A percentile compares a stretch with the other conserved stretches of the same genome.
Evolutionary conservation across 2,329 filamentous ascomycete species (phyloP).

Genomic region (Ophiostoma montium): DNA sequence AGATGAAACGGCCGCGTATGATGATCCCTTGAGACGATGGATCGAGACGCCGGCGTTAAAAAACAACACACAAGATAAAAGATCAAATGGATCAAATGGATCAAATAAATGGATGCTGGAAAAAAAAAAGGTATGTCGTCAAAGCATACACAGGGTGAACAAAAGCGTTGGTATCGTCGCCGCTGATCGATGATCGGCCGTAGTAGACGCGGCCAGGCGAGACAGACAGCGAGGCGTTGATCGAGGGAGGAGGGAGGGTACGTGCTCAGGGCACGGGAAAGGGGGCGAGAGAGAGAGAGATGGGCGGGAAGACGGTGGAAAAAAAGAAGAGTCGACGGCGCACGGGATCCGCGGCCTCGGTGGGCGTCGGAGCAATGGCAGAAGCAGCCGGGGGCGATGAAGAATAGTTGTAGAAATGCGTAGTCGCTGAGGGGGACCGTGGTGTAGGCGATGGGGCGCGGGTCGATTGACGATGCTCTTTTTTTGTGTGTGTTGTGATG

Average conservation of each 20-base stretch:
- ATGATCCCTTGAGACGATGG: neutral
- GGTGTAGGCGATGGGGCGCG: neutral
- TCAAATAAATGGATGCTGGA: constrained; percentile 2
- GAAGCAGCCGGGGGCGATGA: constrained; percentile 2
- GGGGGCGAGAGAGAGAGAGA: neutral
- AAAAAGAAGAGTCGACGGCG: constrained; percentile 2
- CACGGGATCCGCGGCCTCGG: constrained; percentile 10
- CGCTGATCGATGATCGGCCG: neutral
- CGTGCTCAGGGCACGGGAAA: neutral
- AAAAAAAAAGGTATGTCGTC: neutral
- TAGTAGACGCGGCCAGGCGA: neutral
- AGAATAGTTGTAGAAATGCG: constrained; percentile 3
- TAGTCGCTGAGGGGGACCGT: constrained; percentile 2
- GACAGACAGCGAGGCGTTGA: too few relatives aligned
- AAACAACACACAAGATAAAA: too few relatives aligned
- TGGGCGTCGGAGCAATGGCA: constrained; percentile 4
- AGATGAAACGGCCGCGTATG: too few relatives aligned
- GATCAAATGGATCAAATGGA: too few relatives aligned
- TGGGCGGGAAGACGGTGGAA: neutral
- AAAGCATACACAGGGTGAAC: neutral
- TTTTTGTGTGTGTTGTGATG: neutral
- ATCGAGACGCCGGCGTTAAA: too few relatives aligned
- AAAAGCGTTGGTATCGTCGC: neutral
- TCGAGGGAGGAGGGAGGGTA: too few relatives aligned
- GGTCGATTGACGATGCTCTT: neutral